phyloP scores from a whole-genome alignment of 495 filamentous ascomycete species.

The Aspergillus nanangensis region DNA sequence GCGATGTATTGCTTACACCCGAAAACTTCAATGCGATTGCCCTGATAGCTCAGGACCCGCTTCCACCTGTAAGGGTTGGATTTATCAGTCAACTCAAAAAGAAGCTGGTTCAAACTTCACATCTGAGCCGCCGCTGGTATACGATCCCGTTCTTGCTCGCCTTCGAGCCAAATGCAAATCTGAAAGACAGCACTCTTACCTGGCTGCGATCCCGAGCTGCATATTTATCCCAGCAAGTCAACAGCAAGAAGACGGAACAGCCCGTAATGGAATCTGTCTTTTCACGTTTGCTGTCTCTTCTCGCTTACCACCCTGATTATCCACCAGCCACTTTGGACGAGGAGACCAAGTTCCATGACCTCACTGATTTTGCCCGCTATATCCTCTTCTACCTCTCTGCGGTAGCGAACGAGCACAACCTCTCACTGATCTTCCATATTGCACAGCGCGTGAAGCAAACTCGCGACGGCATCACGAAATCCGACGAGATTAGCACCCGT shows the following conservation, averaged over 20 bases:
- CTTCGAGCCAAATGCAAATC: slow-evolving; percentile 69
- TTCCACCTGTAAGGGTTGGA: slow-evolving; percentile 65
- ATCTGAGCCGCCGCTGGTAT: slow-evolving; percentile 64
- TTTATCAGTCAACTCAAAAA: slow-evolving; percentile 87
- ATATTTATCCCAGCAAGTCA: slow-evolving; percentile 36
- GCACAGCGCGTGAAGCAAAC: slow-evolving; percentile 91
- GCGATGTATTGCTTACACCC: slow-evolving; percentile 71
- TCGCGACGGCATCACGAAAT: slow-evolving; percentile 65
- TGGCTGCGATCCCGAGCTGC: slow-evolving; percentile 81
- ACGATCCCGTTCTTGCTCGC: slow-evolving; percentile 84
- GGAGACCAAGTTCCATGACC: slow-evolving; percentile 56
- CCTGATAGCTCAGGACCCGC: slow-evolving; percentile 70
- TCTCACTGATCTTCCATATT: slow-evolving; percentile 85
- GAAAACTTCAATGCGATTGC: slow-evolving; percentile 76
- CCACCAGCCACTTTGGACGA: slow-evolving; percentile 38
- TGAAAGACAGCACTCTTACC: slow-evolving; percentile 70
- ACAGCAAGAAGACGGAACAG: slow-evolving; percentile 38
- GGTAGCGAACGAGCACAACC: slow-evolving; percentile 79
- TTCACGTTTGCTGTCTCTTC: slow-evolving; percentile 75
- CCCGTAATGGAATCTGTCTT: slow-evolving; percentile 80
- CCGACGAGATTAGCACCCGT: slow-evolving; percentile 45
- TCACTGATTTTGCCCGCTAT: slow-evolving; percentile 78
- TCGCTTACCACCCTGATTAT: slow-evolving; percentile 96
- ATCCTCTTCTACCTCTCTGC: slow-evolving; percentile 82
- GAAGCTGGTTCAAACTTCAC: slow-evolving; percentile 53